Conservation (phyloP, 108 stramenopile species). For the Pseudonitzschia delicatissima region DNA sequence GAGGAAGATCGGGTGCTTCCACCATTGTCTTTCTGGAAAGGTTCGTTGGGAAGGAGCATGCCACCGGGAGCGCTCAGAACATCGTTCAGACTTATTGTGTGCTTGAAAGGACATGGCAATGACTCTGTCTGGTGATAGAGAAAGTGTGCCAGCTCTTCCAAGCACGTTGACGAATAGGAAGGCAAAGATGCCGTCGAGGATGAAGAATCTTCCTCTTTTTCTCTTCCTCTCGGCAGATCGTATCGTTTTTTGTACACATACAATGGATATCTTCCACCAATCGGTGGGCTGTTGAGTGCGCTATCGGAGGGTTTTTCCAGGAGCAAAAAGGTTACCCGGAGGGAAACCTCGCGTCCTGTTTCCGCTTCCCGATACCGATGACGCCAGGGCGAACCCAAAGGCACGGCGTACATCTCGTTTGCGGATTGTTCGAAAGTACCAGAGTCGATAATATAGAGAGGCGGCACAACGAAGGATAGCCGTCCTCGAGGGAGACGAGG, state of each 20-base stretch:
- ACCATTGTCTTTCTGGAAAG: neutral
- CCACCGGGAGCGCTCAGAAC: constrained; percentile 1
- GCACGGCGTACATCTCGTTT: neutral
- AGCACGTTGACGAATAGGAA: neutral
- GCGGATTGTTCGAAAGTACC: constrained; percentile 4
- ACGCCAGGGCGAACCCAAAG: neutral
- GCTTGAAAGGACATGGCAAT: neutral
- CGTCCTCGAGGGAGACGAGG: neutral
- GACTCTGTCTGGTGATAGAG: neutral
- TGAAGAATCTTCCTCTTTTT: no score
- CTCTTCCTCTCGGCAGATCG: neutral
- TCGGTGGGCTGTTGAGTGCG: neutral
- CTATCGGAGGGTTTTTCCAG: constrained; percentile 1
- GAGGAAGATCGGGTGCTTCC: neutral
- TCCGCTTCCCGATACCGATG: neutral
- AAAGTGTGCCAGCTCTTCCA: neutral
- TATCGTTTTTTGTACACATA: neutral
- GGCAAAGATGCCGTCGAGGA: neutral
- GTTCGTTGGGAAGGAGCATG: neutral
- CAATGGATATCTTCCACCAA: constrained; percentile 4
- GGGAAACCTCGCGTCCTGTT: neutral
- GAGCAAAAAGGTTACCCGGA: neutral
- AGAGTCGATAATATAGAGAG: neutral
- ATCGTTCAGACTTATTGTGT: neutral
- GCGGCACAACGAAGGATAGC: constrained; percentile 2